Base-by-base conservation (phyloP, 2,329 filamentous ascomycete species). In the Colletotrichum theobromicola region DNA sequence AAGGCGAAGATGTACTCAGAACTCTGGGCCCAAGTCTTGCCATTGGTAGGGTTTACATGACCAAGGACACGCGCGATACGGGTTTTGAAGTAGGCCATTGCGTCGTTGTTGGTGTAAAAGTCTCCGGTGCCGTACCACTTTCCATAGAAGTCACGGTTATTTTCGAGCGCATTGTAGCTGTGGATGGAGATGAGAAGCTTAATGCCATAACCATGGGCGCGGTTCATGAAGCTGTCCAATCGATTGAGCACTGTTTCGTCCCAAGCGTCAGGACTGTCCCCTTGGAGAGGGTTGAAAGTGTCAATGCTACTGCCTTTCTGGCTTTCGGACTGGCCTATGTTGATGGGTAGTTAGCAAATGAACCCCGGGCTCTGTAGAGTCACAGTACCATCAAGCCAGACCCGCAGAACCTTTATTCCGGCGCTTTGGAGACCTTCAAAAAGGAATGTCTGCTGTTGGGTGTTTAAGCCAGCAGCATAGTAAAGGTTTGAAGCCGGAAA, bases 401-500 rank as follows among this genome's bases (percentile, higher is more conserved):
- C 42, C n/a, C 42, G 42, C 42, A 50, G 42, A 50, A 50, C 42
- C 10, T 50, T 50, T 10, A 50, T 50, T 4, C 42, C n/a, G n/a
- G 42, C 42, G 42, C n/a, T 74, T 62, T 78, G 69, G 15, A 79
- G 76, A 26, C 77, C 77, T 24, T 58, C 26, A 6, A 80, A 71
- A 13, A 80, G 75, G 9, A 69, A 76, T 1, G 66, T 66, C 26
- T 76, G 75, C 53, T 80, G 76, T 9, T 65, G 70, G 24, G 67
- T 50, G 15, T 75, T 78, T 58, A 80, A 60, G 5, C 79, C 79
- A 34, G 79, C 78, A 10, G 79, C 79, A 74, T 80, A 80, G 58
- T 79, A 80, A 9, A 80, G 72, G 42, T 80, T 80, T n/a, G 78
- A 79, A 13, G 67, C 79, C 4, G 78, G 65, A 50, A 79, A 79